A percentile compares a stretch with the other conserved stretches of the same genome.
Conservation (phyloP, 1,284 basidiomycete species). For the Phaffia rhodozyma region DNA sequence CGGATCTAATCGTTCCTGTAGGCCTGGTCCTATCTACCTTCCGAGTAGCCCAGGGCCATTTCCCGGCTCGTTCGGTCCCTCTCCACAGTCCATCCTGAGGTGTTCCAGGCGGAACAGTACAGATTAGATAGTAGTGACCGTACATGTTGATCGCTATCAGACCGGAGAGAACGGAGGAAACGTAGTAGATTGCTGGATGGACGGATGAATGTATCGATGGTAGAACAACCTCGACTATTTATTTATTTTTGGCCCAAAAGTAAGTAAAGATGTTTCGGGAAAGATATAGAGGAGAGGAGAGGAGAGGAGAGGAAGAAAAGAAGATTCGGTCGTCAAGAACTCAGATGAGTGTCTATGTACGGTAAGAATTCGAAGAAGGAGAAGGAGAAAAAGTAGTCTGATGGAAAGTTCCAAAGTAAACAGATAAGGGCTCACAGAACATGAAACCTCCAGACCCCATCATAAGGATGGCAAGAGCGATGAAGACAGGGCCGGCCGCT, state of each 20-base stretch:
- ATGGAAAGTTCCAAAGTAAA: constrained; percentile 5
- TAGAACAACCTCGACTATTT: constrained; percentile 59
- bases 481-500: constrained; percentile 79
- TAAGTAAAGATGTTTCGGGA: neutral
- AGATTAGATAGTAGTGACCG: constrained; percentile 72
- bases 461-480: constrained; percentile 60
- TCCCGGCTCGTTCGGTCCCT: neutral
- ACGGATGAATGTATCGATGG: constrained; percentile 34
- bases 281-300: neutral
- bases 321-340: constrained; percentile 2
- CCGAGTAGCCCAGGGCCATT: constrained; percentile 23
- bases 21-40: constrained; percentile 21
- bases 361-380: constrained; percentile 5
- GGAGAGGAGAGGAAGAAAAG: constrained; percentile 20
- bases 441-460: constrained; percentile 55
- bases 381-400: constrained; percentile 19
- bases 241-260: too few species aligned
- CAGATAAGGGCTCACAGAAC: constrained; percentile 55
- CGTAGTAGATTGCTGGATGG: constrained; percentile 39
- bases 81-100: constrained; percentile 39
- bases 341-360: neutral
- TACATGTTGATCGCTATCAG: constrained; percentile 66
- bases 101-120: constrained; percentile 63
- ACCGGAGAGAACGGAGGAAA: constrained; percentile 51
- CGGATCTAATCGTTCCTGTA: constrained; percentile 21